Conservation (phyloP, 345 rosid species). For the Gossypium anomalum region DNA sequence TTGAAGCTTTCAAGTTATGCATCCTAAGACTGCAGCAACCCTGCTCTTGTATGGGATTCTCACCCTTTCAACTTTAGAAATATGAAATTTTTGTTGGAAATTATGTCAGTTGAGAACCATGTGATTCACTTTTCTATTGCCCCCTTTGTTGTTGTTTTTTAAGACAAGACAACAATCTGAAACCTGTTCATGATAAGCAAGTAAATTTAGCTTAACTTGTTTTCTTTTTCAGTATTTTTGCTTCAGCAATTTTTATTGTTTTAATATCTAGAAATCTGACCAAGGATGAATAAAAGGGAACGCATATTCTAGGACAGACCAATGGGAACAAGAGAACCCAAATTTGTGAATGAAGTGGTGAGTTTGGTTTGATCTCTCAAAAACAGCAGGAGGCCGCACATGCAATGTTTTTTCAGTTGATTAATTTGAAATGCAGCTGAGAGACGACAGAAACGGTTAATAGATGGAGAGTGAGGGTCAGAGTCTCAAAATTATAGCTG, state of each 20-base stretch:
- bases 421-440: not conserved
- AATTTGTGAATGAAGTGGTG: constrained; percentile 10
- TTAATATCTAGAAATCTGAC: not conserved
- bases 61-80: not conserved
- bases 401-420: constrained; percentile 19
- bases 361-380: constrained; percentile 1
- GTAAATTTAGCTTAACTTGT: not conserved
- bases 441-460: constrained; percentile 6
- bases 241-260: not conserved
- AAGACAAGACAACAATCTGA: not conserved
- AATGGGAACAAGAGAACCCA: constrained; percentile 11
- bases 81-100: not conserved
- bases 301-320: not conserved
- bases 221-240: not conserved
- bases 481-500: constrained; percentile 17
- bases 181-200: not conserved
- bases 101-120: not conserved
- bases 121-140: not conserved
- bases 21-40: constrained; percentile 15
- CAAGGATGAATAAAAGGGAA: not conserved
- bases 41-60: not conserved
- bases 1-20: constrained; percentile 9
- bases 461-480: not conserved
- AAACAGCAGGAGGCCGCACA: constrained; percentile 26
- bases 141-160: not conserved